Base-by-base conservation (phyloP, 306 rosid species). In the Abrus precatorius region DNA sequence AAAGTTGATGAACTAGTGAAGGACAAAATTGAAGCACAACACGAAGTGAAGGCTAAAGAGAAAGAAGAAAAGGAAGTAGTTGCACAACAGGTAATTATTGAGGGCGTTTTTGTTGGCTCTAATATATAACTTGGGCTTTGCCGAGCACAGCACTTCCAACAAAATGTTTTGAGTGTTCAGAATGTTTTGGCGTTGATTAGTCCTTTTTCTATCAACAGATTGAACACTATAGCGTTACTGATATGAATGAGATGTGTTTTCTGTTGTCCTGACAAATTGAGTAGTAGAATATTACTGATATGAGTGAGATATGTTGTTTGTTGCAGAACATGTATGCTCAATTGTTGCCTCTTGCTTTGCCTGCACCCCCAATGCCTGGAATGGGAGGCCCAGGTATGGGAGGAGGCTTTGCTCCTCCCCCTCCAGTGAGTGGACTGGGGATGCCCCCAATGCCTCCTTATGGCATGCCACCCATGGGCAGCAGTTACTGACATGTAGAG, bases 241-340 rank as follows among this genome's bases (percentile, higher is more conserved):
- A 79, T 79, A 79, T 44, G 69, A 73, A 57, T 65, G 45, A 11
- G 52, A 7, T 75, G 47, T 63, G 72, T 62, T 78, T 84, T 78
- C 68, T 83, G 41, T 20, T 20, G 20, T 20, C 20, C 20, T 20
- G 20, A 53, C 72, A 55, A 43, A 36, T 32, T 34, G 62, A 56
- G 33, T 52, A 38, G 10, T 61, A n/a, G 27, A 47, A 28, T 65
- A 30, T 36, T 66, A 47, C 54, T 77, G 69, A 79, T 79, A 79
- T 44, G 69, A 73, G 53, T 65, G 45, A 11, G 52, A 7, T 75
- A 40, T 63, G 72, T 62, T 78, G 82, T 78, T 64, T 83, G 41
- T 88, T 88, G 90, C 98, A 96, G 99, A 96, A 96, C 92, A 93
- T 96, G 99, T 96, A 96, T 83, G 99, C 98, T 49, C 99, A 96